Base-by-base conservation (phyloP, 148 eudicot genomes). In the Camellia sinensis region DNA sequence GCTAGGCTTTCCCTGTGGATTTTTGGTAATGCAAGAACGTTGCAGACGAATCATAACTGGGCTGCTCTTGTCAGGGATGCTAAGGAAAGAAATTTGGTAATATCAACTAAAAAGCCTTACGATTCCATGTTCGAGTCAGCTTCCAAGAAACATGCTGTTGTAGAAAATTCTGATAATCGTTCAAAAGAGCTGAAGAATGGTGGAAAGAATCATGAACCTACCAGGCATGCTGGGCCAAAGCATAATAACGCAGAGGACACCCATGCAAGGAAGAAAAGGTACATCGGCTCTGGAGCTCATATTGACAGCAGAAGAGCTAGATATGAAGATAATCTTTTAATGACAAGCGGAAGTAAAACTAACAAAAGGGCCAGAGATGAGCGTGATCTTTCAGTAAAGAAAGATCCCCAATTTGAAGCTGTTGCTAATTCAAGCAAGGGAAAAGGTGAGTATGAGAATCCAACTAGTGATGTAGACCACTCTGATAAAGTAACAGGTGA, bases 1-100 rank as follows among this genome's bases (percentile, higher is more conserved):
- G 98, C 99, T 66, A 91, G 87, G 83, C 88, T 86, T 69, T 97
- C 99, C 77, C 74, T 97, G 71, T 97, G 99, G 99, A 88, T 97
- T 82, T 86, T 97, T 83, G 99, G 98, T 80, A 91, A 89, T 84
- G 86, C 89, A 80, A 92, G 87, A 86, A 97, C 99, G 67, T 90
- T 97, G 80, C 86, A 83, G 80, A 87, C 85, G 64, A 92, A 97
- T 79, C 83, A 73, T 79, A 94, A 89, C 86, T 97, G 99, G 99
- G 92, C 88, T 84, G 92, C 98, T 88, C 99, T 97, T 44, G 65
- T 97, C 71, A 82, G 81, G 83, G 94, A 97, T 85, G 99, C 99
- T 7, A 86, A 81, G 77, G 84, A 89, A 60, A 92, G 99, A 81
- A 82, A 94, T 87, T 82, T 91, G 81, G 83, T 97, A 14, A 73